phyloP scores from a whole-genome alignment of 306 rosid genomes.

The Cicer pinnatifidum region DNA sequence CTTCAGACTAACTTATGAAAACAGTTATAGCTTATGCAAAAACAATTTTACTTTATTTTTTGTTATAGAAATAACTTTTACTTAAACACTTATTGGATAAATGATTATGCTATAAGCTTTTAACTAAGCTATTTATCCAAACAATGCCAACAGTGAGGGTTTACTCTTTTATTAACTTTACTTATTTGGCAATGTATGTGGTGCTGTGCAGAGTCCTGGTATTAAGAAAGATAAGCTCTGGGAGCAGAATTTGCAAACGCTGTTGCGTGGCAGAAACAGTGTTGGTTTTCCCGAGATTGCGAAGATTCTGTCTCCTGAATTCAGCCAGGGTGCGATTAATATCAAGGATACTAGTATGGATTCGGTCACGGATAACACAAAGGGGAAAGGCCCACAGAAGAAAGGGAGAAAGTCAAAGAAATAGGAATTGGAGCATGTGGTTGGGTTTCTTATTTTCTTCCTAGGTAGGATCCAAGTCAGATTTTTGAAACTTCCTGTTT shows the following conservation, averaged over 20 bases:
- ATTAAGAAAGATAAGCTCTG: constrained; percentile 60
- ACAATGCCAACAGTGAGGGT: not conserved
- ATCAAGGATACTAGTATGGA: constrained; percentile 46
- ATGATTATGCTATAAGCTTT: not conserved
- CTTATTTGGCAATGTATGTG: constrained; percentile 27
- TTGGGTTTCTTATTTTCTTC: not conserved
- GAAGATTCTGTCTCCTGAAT: constrained; percentile 61
- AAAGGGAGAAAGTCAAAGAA: constrained; percentile 54
- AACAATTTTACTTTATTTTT: not conserved
- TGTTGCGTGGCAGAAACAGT: constrained; percentile 58
- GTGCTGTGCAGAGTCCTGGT: constrained; percentile 66
- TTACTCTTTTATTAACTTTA: not conserved
- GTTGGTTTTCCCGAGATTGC: constrained; percentile 63
- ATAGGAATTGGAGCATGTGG: constrained; percentile 38
- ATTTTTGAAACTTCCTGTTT: constrained; percentile 12
- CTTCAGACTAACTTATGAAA: not conserved
- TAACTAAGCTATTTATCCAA: not conserved
- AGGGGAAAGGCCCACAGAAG: constrained; percentile 51
- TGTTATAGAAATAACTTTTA: not conserved
- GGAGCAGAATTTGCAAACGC: constrained; percentile 65
- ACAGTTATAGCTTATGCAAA: not conserved
- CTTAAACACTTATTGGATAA: not conserved
- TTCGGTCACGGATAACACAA: constrained; percentile 41
- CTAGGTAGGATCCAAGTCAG: constrained; percentile 16
- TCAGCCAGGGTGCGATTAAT: constrained; percentile 52